Evolutionary conservation across 2,329 filamentous ascomycete species (phyloP), one percentile per base, ranked within the genome.

Genomic region (Nakataea oryzae): DNA sequence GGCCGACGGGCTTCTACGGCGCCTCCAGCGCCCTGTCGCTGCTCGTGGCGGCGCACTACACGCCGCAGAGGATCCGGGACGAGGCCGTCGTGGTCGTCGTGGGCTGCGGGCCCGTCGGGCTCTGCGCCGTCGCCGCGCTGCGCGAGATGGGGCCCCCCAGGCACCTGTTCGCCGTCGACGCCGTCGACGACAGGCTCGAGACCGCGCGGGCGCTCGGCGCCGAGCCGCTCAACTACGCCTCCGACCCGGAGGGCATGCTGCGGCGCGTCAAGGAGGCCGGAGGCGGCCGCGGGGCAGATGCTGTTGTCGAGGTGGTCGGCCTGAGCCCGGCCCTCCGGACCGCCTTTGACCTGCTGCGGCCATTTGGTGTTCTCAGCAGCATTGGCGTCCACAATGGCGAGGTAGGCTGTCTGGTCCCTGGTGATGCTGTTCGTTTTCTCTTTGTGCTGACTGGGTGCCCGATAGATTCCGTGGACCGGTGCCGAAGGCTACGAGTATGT

Each of bases 1-100:
- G 95, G 74, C 92, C 92, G 1, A 91, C 87, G 0, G 90, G 93
- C 9, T 96, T 86, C 75, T 96, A 93, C 68, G 92, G 90, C 8
- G 90, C 90, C 5, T 81, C 82, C 63, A 95, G 91, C 69, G 93
- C 86, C 8, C 88, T 96, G 73, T 83, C 84, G 63, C 76, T 87
- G 69, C 79, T 87, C 54, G 69, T 72, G n/a, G 68, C 67, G 54
- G 66, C 71, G 58, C 63, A 76, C 17, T 50, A 24, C 41, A 8
- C 17, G 7, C 41, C 41, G 5, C 80, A 85, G 64, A 79, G 86
- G 62, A n/a, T 56, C 3, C 82, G 87, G 60, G 74, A 79, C 24
- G 83, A 90, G 58, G 84, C 86, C 64, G 90, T 87, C 0, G 86
- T 91, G 0, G 89, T 96, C 1, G 77, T 96, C 26, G 84, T 96